These are phyloP conservation scores for Trichomonas gallinae DNA, from an alignment of 208 protist genomes.

Conservation along the genomic window DNA sequence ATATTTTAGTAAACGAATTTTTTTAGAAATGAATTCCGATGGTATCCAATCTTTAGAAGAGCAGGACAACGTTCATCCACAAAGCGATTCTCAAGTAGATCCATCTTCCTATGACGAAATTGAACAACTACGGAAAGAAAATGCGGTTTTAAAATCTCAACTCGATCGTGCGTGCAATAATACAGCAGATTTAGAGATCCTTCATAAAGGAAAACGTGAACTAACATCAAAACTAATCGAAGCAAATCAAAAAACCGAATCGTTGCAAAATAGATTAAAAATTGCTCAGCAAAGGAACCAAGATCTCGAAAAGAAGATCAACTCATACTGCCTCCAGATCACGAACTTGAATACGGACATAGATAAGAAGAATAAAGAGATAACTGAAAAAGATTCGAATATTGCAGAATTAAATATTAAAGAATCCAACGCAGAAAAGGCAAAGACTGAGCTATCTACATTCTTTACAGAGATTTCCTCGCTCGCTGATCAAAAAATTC, in stretches of 20 bases:
- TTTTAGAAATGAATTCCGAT: not conserved
- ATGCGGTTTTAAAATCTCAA: not conserved
- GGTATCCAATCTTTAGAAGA: not conserved
- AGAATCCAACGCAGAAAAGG: not conserved
- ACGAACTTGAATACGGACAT: not conserved
- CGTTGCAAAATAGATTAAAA: not conserved
- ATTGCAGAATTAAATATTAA: not conserved
- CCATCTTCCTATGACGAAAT: not conserved
- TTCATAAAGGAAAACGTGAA: not conserved
- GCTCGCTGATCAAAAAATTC: not conserved
- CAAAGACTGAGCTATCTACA: not conserved
- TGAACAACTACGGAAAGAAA: not conserved
- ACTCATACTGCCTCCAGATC: not conserved
- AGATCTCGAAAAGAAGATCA: not conserved
- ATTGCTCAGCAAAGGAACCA: not conserved
- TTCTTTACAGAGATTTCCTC: not conserved
- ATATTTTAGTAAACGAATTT: not conserved
- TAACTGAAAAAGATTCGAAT: not conserved
- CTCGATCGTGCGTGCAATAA: not conserved
- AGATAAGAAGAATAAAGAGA: not conserved
- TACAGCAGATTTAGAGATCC: not conserved
- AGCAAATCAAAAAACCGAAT: not conserved
- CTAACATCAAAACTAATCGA: not conserved
- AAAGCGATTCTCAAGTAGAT: not conserved
- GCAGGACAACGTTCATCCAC: not conserved